phyloP scores from a whole-genome alignment of 2,329 filamentous ascomycete species.

The Arthrobotrys sphaeroides region DNA sequence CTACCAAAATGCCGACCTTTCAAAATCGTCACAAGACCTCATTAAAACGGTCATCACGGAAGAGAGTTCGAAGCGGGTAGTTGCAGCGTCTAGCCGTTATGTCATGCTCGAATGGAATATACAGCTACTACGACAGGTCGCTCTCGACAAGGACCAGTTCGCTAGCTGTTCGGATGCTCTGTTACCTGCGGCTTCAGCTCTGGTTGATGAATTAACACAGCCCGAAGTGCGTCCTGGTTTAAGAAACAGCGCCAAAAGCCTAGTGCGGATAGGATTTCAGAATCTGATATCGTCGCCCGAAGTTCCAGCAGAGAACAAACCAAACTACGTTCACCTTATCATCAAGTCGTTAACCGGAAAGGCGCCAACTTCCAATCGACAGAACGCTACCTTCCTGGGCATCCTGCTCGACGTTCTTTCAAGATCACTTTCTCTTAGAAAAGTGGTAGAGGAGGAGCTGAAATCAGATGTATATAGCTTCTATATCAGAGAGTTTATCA shows the following conservation, averaged over 20 bases:
- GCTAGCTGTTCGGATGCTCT: slow-evolving; percentile 69
- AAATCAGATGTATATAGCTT: slow-evolving; percentile 82
- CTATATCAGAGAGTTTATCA: slow-evolving; percentile 84
- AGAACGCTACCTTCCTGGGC: slow-evolving; percentile 80
- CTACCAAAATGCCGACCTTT: slow-evolving; percentile 68
- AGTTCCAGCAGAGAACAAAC: slow-evolving; percentile 60
- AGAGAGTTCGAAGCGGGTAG: slow-evolving; percentile 78
- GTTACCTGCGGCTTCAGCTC: slow-evolving; percentile 74
- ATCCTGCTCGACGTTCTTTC: slow-evolving; percentile 86
- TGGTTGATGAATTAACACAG: slow-evolving; percentile 68
- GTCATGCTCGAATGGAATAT: slow-evolving; percentile 91
- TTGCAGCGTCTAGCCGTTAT: slow-evolving; percentile 83
- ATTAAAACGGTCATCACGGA: slow-evolving; percentile 74
- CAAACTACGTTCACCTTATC: slow-evolving; percentile 71
- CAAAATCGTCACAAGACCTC: slow-evolving; percentile 68
- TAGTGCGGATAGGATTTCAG: slow-evolving; percentile 29
- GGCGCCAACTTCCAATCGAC: slow-evolving; percentile 70
- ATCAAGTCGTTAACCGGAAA: slow-evolving; percentile 77
- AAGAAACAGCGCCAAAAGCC: slow-evolving; percentile 36
- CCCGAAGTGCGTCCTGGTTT: slow-evolving; percentile 41
- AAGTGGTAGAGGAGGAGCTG: slow-evolving; percentile 68
- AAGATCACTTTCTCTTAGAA: slow-evolving; percentile 72
- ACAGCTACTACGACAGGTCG: slow-evolving; percentile 74
- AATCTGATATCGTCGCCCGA: slow-evolving; percentile 32
- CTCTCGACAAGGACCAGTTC: slow-evolving; percentile 72